Conservation (phyloP, 371 early-diverging fungal species). For the Mortierella sp. region DNA sequence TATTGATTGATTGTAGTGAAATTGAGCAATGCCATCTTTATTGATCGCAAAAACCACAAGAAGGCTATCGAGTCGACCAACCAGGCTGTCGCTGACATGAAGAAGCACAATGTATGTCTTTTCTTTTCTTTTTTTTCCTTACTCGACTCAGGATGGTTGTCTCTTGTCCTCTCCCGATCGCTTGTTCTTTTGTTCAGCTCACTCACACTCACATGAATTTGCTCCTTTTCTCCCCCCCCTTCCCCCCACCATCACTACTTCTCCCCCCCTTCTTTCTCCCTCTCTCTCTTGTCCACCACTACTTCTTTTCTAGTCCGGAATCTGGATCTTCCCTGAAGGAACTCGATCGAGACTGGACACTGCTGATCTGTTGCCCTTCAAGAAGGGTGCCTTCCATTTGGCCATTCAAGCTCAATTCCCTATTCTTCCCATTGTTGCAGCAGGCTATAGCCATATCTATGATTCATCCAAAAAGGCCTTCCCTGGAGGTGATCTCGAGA, state of each 20-base stretch:
- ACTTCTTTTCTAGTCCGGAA: slow-evolving; percentile 62
- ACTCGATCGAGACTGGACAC: slow-evolving; percentile 84
- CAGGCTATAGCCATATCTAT: slow-evolving; percentile 83
- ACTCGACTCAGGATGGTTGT: not conserved
- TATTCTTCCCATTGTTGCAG: slow-evolving; percentile 88
- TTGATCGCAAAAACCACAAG: slow-evolving; percentile 86
- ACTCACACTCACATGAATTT: not conserved
- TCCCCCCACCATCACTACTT: not conserved
- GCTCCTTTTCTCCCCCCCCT: slow-evolving; percentile 2
- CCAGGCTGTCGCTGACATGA: slow-evolving; percentile 79
- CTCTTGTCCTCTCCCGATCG: not conserved
- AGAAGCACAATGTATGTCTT: slow-evolving; percentile 73
- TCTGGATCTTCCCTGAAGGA: slow-evolving; percentile 95
- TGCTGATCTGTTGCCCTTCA: slow-evolving; percentile 88
- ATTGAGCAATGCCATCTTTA: slow-evolving; percentile 84
- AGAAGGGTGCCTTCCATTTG: slow-evolving; percentile 93
- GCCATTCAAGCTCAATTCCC: slow-evolving; percentile 90
- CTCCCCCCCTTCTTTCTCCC: too few relatives aligned
- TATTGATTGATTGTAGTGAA: slow-evolving; percentile 62
- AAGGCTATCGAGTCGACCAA: slow-evolving; percentile 84
- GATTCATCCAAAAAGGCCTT: slow-evolving; percentile 67
- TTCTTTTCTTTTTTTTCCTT: slow-evolving; percentile 1
- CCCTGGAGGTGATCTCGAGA: slow-evolving; percentile 72
- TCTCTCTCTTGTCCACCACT: too few relatives aligned
- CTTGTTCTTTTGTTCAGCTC: too few relatives aligned